Evolutionary conservation across 331 rosid genomes (phyloP), one percentile per base, ranked within the genome.

Genomic region (Arachis monticola): DNA sequence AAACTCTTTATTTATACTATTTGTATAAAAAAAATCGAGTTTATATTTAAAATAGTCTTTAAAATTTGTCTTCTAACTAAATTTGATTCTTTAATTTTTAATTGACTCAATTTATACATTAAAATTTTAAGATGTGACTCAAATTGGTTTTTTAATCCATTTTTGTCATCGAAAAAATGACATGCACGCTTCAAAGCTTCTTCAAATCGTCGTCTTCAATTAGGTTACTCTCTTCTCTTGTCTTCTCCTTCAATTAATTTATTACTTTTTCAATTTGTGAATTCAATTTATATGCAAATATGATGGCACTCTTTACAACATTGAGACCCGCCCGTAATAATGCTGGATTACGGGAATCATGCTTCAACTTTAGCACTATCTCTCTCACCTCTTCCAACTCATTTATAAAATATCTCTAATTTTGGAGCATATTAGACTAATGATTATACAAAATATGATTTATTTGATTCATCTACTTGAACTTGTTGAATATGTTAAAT

Each of bases 311-410:
- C 51, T 83, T 72, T n/a, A 87, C 97, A 0, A 86, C 88, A 82
- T 86, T 93, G 97, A 86, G 97, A 81, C 30, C 30, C 30, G 30
- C 81, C 96, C 1, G 92, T 88, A 48, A 85, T 93, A 0, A 85
- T 91, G 98, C 45, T 93, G 14, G 98, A 93, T 71, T 93, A 91
- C 58, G 98, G 97, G 97, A 81, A 89, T 80, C 82, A 78, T 93
- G 93, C 96, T 96, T 51, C 90, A 87, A 60, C 79, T 93, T 12
- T 93, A 86, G 65, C 84, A 91, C 67, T 83, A 87, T 35, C 87
- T 93, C 13, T 83, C 89, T 62, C 50, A 87, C 38, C 87, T 93
- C 64, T 67, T 93, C 10, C 68, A 89, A 56, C 78, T 66, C 0
- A 32, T 74, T 67, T 96, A 79, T 32, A 85, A 80, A 86, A 86